A percentile compares a stretch with the other conserved stretches of the same genome.
These are phyloP conservation scores for Salix koriyanagi DNA, from an alignment of 345 rosid genomes.

Conservation along the genomic window DNA sequence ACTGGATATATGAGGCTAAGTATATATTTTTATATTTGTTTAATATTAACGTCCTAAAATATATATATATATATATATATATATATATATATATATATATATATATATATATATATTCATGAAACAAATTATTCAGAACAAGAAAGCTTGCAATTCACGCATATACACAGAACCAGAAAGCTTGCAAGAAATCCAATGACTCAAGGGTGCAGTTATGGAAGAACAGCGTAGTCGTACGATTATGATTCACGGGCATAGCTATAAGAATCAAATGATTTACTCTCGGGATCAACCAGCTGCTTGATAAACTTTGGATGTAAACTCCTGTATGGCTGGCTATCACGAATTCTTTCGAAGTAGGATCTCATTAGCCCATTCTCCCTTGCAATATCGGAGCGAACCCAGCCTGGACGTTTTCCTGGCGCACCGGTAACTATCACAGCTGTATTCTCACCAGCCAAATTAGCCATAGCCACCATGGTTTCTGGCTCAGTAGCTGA, in stretches of 20 bases:
- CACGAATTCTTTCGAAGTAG: constrained; percentile 29
- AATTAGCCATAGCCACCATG: constrained; percentile 33
- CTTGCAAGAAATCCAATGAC: background rate
- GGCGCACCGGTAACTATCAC: constrained; percentile 31
- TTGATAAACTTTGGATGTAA: constrained; percentile 4
- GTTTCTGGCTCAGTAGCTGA: constrained; percentile 37
- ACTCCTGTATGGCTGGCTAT: constrained; percentile 4
- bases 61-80: no score
- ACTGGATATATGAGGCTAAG: no score
- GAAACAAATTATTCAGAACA: no score
- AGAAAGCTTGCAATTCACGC: background rate
- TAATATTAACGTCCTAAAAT: no score
- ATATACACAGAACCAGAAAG: no score
- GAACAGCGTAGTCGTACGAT: background rate
- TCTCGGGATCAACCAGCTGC: background rate
- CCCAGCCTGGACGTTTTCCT: constrained; percentile 9
- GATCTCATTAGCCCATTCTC: constrained; percentile 22
- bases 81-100: no score
- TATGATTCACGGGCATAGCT: background rate
- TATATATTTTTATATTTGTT: no score
- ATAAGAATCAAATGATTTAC: background rate
- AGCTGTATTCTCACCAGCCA: constrained; percentile 22
- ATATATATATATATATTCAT: no score
- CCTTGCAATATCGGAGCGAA: constrained; percentile 32
- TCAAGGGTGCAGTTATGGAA: background rate